Base-by-base conservation (phyloP, 2,329 filamentous ascomycete species). In the Fusarium austroafricanum region DNA sequence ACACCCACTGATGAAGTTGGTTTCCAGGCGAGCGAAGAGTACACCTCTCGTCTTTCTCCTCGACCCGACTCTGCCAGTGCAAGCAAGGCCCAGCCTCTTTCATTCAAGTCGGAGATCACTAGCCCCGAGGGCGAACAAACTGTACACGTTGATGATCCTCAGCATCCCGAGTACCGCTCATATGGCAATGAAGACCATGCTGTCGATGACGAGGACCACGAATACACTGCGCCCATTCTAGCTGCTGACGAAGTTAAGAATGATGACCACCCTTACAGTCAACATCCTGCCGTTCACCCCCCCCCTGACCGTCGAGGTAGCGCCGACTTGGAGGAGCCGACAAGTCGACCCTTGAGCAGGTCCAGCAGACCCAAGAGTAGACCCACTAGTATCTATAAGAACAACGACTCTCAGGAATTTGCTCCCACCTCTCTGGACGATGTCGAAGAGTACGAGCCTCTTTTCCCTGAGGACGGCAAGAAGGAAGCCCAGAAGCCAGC, bases 1-100 rank as follows among this genome's bases (percentile, higher is more conserved):
- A 96, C 94, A 6, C 96, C 96, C 4, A 93, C 92, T 71, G 95
- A 98, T 74, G 92, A 98, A 76, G 89, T 97, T 72, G 96, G 92
- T 20, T 97, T 94, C 80, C 87, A 93, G 65, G 95, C 94, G 14
- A 90, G 89, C 12, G 94, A 97, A 68, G 90, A 97, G 75, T 97
- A 94, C 75, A 85, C 89, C 17, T 91, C 90, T 29, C 90, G 93
- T 64, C 84, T 88, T 43, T 92, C 92, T n/a, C 91, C 91, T 10
- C 84, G 81, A 49, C 87, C 87, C 17, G 79, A 74, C 67, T 79
- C 73, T 65, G 76, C 67, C 83, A 45, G 39, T 11, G 67, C 37
- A 33, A 62, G 67, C 39, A 65, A 70, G 49, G 35, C 54, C 3
- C 61, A 52, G n/a, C 61, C 65, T 14, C 39, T 64, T 21, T 64